phyloP scores from a whole-genome alignment of 2,329 filamentous ascomycete species.

The Pseudocercospora fuligena region DNA sequence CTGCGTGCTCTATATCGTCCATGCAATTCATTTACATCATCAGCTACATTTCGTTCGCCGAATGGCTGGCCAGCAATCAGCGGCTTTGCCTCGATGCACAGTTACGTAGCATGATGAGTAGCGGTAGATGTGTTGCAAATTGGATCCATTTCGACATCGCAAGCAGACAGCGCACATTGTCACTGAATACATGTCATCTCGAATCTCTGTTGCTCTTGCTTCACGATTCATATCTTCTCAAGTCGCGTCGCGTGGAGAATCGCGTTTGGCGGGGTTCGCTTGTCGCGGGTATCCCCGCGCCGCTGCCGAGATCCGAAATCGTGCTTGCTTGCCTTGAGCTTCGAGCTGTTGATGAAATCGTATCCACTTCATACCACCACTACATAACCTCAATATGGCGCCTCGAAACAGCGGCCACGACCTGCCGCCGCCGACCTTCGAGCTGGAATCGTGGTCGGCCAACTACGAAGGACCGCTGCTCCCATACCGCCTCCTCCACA shows the following conservation, averaged over 20 bases:
- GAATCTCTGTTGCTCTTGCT: not conserved
- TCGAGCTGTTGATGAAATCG: too few species aligned
- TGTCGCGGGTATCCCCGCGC: not conserved
- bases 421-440: constrained; percentile 72
- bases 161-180: not conserved
- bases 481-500: constrained; percentile 78
- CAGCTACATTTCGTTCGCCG: too few species aligned
- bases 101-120: too few species aligned
- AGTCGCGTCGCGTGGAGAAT: not conserved
- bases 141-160: not conserved
- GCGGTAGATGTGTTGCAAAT: too few species aligned
- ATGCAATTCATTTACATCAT: too few species aligned
- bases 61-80: too few species aligned
- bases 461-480: constrained; percentile 86
- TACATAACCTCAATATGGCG: not conserved
- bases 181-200: not conserved
- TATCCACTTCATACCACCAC: not conserved
- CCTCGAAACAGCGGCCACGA: constrained; percentile 1
- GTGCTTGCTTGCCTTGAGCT: too few species aligned
- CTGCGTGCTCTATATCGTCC: not conserved
- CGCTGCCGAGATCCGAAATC: too few species aligned
- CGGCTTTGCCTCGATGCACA: too few species aligned
- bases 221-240: not conserved
- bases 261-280: not conserved
- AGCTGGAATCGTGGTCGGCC: constrained; percentile 85